Evolutionary conservation across 2,329 filamentous ascomycete genomes (phyloP), one percentile per base, ranked within the genome.

Genomic region (Phoma sp.): DNA sequence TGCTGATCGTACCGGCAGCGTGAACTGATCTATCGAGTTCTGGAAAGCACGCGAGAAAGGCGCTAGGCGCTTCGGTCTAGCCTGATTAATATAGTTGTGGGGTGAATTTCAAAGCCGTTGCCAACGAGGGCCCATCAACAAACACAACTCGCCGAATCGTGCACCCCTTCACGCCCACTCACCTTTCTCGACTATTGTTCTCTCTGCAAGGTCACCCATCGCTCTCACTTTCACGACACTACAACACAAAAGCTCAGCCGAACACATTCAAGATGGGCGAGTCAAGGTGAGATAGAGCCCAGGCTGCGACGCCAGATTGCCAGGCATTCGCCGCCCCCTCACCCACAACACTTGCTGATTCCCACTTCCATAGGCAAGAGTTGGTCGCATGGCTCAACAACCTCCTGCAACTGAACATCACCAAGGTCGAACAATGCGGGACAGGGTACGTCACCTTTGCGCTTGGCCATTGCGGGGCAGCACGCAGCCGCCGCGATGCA

Each of bases 341-440:
- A 52, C 35, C 23, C 35, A 52, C 36, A 47, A 50, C 59, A 53
- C 40, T 50, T 49, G 52, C 66, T 70, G 50, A 70, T 60, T 24
- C 32, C 9, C n/a, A n/a, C 42, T 30, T 29, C 40, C 27, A 58
- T 62, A 98, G 95, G 83, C 95, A 99, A 80, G 95, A 99, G 82
- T 86, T 99, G 68, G 83, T 99, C 68, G 85, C 88, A 80, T 99
- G 95, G 95, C 83, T 98, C 65, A 99, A 99, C 83, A 93, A 90
- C 83, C 89, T 99, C 60, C 87, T 99, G 46, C 92, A 97, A 81
- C 89, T 99, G 72, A 99, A 98, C 81, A 87, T 99, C 70, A 98
- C 84, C 70, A 98, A 97, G 80, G 91, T 99, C 75, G 95, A 99
- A 82, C 95, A 99, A 84, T 98, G 93, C 77, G 95, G 95, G 76